Evolutionary conservation across 225 moss, liverwort and hornwort genomes (phyloP).

Genomic region (Rhytidiadelphus loreus): DNA sequence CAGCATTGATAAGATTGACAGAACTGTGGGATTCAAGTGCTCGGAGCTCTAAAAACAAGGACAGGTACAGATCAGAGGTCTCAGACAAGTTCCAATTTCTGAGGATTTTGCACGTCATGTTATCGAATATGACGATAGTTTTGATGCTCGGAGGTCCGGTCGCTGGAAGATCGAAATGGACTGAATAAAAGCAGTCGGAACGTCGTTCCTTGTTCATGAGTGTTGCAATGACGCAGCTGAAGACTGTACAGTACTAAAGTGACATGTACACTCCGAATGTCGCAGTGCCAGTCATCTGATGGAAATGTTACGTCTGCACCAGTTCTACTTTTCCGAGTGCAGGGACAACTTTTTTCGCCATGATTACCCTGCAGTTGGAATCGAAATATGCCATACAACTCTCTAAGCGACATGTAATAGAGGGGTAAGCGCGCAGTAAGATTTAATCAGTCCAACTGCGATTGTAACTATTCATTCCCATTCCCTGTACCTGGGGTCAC

Average conservation of each 20-base stretch:
- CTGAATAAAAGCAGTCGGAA: neutral
- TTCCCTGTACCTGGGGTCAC: neutral
- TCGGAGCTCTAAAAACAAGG: neutral
- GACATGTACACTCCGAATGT: neutral
- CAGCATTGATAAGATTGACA: neutral
- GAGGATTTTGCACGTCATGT: too few relatives aligned
- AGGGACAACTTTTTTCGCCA: neutral
- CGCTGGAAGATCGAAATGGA: neutral
- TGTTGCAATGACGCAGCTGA: neutral
- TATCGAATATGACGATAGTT: neutral
- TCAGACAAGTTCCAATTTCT: neutral
- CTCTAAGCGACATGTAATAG: too few relatives aligned
- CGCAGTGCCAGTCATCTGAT: neutral
- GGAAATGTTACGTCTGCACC: neutral
- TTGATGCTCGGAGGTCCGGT: neutral
- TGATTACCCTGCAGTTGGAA: too few relatives aligned
- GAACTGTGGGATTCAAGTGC: neutral
- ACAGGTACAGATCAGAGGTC: neutral
- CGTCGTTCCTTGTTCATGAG: neutral
- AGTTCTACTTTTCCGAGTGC: too few relatives aligned
- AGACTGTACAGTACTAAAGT: neutral
- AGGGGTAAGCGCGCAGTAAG: too few relatives aligned
- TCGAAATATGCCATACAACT: too few relatives aligned
- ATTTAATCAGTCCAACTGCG: too few relatives aligned
- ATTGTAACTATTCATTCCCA: too few relatives aligned